Base-by-base conservation (phyloP, 257 asterid genomes). In the Nemophila menziesii region DNA sequence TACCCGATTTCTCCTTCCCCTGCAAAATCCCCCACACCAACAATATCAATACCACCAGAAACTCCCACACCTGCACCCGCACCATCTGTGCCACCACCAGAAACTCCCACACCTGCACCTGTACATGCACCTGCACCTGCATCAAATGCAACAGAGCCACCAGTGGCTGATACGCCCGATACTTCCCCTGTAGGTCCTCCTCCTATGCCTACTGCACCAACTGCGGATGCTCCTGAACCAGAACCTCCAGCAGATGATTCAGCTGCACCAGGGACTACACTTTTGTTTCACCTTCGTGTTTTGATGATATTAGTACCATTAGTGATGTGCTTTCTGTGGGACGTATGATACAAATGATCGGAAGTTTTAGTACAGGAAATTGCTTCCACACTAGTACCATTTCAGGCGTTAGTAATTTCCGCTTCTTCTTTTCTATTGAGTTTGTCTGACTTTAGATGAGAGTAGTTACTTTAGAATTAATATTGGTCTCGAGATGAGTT, bases 231-330 rank as follows among this genome's bases (percentile, higher is more conserved):
- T 6, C 63, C 59, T 6, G 23, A 24, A 4, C 20, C 62, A 1
- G 23, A 34, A 39, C 27, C 68, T 3, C 33, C 33, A 24, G 76
- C 80, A 7, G 37, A 33, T 5, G 64, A 64, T 1, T 61, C 41
- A 1, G 42, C 20, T 1, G 33, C 54, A 20, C 24, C 26, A 5
- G 38, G 42, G 21, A 39, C 29, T 1, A 11, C 7, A 27, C 23
- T 52, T 15, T 1, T 15, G 39, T 26, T 20, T 24, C 39, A 53
- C 22, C 48, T 18, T 13, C 55, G 43, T 19, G 37, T 20, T 14
- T 41, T 36, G 14, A 20, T 44, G 1, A 11, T 41, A 12, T 23
- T 39, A 22, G 10, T 46, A 18, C 36, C 58, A 22, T 27, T 20
- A 43, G 39, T n/a, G 5, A 3, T 54, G 26, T 33, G 33, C 43